Evolutionary conservation across 1,284 basidiomycete species (phyloP), one percentile per base, ranked within the genome.

Genomic region (Ustilago vetiveriae): DNA sequence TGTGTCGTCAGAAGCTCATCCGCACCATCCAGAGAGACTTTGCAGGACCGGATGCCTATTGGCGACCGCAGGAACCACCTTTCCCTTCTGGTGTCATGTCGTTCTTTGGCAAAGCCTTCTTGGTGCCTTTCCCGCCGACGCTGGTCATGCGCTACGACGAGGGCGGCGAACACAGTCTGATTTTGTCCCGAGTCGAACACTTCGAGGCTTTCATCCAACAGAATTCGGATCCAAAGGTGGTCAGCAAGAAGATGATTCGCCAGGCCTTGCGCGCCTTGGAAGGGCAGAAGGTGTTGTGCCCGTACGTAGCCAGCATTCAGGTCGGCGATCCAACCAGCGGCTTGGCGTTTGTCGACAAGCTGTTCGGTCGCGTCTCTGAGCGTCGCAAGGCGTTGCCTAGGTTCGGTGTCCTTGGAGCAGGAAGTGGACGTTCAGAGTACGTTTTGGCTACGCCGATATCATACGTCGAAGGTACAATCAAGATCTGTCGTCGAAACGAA

Each of bases 71-170:
- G 11, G 38, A 66, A 16, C 63, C 69, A n/a, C 72, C 72, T 2
- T 73, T 66, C 19, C 64, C 73, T 0, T 62, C 57, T 3, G 75
- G 74, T 3, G 75, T 74, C 35, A 58, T 63, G 39, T 72, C 65
- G 11, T 76, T 51, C 46, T 78, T 78, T 33, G 80, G 78, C 88
- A 30, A 90, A 89, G 72, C 87, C 87, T 32, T 91, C 88, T 87
- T 89, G 88, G 86, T 86, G 88, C 52, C 90, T 88, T n/a, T 92
- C 90, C 78, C 90, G 88, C 11, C 90, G 88, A 62, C 72, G 22
- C 35, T 71, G 14, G 86, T 91, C 41, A 85, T 92, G 26, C 87
- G 86, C 9, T 91, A 90, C 72, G 90, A 92, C 68, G 85, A 88
- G 54, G 70, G 64, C 17, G 27, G 24, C n/a, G 83, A 84, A 2